Evolutionary conservation across 495 filamentous ascomycete genomes (phyloP).

Genomic region (Chaetomium fimeti): DNA sequence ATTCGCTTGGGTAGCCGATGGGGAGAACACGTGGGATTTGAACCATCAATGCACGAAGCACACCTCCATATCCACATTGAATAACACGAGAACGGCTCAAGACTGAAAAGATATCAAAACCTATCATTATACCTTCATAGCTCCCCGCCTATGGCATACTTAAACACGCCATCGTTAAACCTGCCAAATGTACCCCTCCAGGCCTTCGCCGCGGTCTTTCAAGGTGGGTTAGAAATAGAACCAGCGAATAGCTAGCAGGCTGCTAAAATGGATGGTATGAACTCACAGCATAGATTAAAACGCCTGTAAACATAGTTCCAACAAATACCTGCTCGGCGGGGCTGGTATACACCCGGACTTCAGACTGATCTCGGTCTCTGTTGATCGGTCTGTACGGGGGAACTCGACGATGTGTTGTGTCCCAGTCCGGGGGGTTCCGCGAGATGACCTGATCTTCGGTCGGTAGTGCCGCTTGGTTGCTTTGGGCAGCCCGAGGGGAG

Average conservation of each 20-base stretch:
- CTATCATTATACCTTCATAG: neutral
- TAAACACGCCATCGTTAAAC: conserved; percentile 1
- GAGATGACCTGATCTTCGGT: neutral
- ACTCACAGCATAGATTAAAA: conserved; percentile 1
- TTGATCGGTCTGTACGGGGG: conserved; percentile 1
- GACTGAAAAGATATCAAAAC: neutral
- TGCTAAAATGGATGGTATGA: neutral
- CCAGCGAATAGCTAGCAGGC: no score
- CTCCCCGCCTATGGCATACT: conserved; percentile 7
- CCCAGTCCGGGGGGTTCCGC: conserved; percentile 4
- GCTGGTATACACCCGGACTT: conserved; percentile 1
- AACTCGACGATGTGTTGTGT: conserved; percentile 3
- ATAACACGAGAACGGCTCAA: no score
- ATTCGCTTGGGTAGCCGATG: no score
- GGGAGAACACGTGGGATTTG: neutral
- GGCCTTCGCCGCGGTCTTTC: conserved; percentile 2
- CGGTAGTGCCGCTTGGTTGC: neutral
- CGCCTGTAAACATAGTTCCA: conserved; percentile 10
- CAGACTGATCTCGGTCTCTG: conserved; percentile 2
- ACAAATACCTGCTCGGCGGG: neutral
- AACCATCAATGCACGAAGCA: neutral
- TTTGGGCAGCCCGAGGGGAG: no score
- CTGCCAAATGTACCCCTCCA: conserved; percentile 4
- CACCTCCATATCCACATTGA: neutral
- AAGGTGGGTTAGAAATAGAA: neutral